Conservation (phyloP, 345 rosid species). For the Eucalyptus sp. region DNA sequence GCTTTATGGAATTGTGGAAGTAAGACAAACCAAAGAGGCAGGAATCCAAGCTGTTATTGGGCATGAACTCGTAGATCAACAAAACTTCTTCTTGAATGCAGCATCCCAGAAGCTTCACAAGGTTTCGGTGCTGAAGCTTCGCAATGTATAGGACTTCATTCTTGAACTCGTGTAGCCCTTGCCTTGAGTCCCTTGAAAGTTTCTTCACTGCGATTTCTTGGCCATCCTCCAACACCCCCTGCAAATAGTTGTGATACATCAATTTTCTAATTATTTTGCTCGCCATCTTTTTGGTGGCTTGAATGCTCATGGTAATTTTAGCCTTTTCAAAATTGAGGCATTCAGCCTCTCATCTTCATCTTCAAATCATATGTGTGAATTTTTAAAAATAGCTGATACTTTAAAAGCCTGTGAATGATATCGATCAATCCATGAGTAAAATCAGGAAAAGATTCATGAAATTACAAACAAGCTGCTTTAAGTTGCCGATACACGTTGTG, state of each 20-base stretch:
- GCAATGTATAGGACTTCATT: conserved; percentile 26
- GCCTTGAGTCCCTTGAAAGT: conserved; percentile 23
- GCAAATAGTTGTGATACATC: not conserved
- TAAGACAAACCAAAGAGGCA: conserved; percentile 12
- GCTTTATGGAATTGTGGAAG: not conserved
- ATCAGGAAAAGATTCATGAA: not conserved
- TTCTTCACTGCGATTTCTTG: conserved; percentile 41
- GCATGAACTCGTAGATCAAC: conserved; percentile 13
- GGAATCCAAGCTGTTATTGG: conserved; percentile 12
- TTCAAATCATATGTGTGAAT: not conserved
- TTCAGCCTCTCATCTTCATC: not conserved
- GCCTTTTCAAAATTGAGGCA: not conserved
- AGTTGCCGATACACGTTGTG: not conserved
- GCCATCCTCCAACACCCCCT: conserved; percentile 31
- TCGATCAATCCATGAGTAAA: not conserved
- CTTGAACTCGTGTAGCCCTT: conserved; percentile 26
- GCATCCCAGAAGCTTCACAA: conserved; percentile 26
- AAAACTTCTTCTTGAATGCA: conserved; percentile 5
- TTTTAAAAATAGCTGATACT: not conserved
- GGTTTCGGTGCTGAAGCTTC: conserved; percentile 39
- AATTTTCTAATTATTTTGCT: not conserved
- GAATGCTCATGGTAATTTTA: not conserved
- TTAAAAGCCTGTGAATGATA: not conserved
- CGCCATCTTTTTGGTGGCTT: not conserved
- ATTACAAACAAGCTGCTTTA: not conserved